Evolutionary conservation across 441 rosid species (phyloP).

Genomic region (Populus tomentosa): DNA sequence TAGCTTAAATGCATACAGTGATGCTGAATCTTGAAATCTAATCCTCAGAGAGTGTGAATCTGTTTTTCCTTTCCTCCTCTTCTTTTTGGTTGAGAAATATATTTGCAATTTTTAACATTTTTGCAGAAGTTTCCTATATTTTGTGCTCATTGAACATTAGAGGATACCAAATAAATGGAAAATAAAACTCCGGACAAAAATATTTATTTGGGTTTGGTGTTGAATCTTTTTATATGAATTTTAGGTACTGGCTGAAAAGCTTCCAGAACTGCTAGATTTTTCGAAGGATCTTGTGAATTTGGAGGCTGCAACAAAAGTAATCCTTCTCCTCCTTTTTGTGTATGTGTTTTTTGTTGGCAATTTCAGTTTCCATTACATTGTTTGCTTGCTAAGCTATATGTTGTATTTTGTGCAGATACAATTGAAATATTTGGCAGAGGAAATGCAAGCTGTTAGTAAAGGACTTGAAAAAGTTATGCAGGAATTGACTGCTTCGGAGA

Average conservation of each 20-base stretch:
- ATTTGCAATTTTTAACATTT: not conserved
- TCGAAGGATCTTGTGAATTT: constrained; percentile 55
- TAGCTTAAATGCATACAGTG: not conserved
- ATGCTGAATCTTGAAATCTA: not conserved
- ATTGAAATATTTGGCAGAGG: constrained; percentile 88
- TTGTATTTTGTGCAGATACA: constrained; percentile 50
- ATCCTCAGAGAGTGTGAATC: not conserved
- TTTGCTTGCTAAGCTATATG: not conserved
- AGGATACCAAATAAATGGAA: not conserved
- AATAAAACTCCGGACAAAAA: not conserved
- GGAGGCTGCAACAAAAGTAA: constrained; percentile 79
- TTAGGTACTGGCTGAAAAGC: constrained; percentile 79
- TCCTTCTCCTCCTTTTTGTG: not conserved
- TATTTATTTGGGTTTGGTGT: not conserved
- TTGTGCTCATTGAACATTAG: not conserved
- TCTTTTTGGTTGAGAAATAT: not conserved
- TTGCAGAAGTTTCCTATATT: not conserved
- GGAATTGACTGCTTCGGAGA: constrained; percentile 82
- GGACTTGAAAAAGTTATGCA: constrained; percentile 87
- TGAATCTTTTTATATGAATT: not conserved
- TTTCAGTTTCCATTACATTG: not conserved
- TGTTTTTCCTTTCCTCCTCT: not conserved
- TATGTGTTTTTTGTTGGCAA: not conserved
- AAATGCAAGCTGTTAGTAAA: constrained; percentile 96
- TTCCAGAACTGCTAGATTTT: constrained; percentile 77